These are phyloP conservation scores for Zarea fungicola DNA, from an alignment of 2,329 filamentous ascomycete species.

Conservation along the genomic window DNA sequence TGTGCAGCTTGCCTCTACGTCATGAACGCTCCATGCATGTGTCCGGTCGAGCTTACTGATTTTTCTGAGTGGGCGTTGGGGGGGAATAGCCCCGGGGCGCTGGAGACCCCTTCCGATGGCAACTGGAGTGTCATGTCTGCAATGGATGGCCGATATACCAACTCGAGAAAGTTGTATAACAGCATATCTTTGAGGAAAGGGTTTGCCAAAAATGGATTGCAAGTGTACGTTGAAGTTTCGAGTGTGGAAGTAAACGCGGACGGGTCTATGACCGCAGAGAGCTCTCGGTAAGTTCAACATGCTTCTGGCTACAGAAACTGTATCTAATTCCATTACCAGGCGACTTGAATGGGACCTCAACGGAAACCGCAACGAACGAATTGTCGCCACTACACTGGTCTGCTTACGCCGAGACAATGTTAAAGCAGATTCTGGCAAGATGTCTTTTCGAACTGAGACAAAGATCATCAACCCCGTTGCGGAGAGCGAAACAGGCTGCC, in stretches of 20 bases:
- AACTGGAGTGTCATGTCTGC: neutral
- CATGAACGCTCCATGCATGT: neutral
- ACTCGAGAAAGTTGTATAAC: neutral
- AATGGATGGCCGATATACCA: neutral
- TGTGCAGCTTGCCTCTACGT: neutral
- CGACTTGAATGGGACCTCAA: neutral
- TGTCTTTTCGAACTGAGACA: neutral
- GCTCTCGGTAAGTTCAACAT: neutral
- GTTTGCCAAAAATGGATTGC: neutral
- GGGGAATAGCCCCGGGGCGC: too few species aligned
- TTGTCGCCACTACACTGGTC: neutral
- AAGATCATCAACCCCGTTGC: neutral
- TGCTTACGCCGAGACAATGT: neutral
- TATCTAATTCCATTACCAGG: neutral
- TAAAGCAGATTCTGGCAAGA: neutral
- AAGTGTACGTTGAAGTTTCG: neutral
- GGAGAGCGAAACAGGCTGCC: neutral
- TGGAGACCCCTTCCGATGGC: neutral
- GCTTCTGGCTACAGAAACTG: neutral
- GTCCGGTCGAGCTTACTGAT: neutral
- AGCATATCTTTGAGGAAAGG: neutral
- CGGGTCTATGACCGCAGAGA: neutral
- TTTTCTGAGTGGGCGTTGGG: neutral
- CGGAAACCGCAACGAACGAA: slow-evolving; percentile 1
- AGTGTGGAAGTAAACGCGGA: neutral